Evolutionary conservation across 805 yeast genomes (phyloP).

Genomic region (Maudiozyma serrabonitensis): DNA sequence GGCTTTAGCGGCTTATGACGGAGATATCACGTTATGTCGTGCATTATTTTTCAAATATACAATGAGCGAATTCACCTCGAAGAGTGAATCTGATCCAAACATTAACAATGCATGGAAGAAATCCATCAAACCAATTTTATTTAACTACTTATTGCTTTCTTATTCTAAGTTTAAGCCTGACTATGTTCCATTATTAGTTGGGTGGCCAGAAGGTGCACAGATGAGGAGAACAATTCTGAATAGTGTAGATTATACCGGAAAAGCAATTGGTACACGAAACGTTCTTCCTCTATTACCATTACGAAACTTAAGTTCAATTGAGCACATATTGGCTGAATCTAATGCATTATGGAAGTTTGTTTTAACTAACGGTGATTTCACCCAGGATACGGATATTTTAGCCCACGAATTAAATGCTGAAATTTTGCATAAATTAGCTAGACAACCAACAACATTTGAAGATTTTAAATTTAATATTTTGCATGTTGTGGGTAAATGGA

Average conservation of each 20-base stretch:
- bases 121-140: conserved; percentile 32
- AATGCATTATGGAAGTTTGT: conserved; percentile 55
- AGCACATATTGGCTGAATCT: conserved; percentile 59
- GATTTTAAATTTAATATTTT: conserved; percentile 15
- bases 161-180: conserved; percentile 34
- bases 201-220: conserved; percentile 37
- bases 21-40: conserved; percentile 64
- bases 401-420: conserved; percentile 18
- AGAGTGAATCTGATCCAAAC: conserved; percentile 3
- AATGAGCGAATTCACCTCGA: conserved; percentile 22
- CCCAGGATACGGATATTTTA: conserved; percentile 32
- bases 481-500: conserved; percentile 11
- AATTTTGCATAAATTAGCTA: conserved; percentile 33
- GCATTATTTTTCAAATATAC: conserved; percentile 47
- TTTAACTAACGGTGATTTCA: conserved; percentile 23
- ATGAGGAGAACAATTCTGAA: conserved; percentile 40
- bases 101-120: conserved; percentile 13
- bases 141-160: conserved; percentile 39
- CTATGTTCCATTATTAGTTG: conserved; percentile 29
- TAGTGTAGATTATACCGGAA: conserved; percentile 31
- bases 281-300: conserved; percentile 64
- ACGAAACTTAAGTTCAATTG: conserved; percentile 30
- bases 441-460: conserved; percentile 26
- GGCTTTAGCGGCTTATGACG: conserved; percentile 67
- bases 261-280: conserved; percentile 15